phyloP scores from a whole-genome alignment of 1,139 yeast genomes.

The Hyphopichia wangnamkhiaoensis region DNA sequence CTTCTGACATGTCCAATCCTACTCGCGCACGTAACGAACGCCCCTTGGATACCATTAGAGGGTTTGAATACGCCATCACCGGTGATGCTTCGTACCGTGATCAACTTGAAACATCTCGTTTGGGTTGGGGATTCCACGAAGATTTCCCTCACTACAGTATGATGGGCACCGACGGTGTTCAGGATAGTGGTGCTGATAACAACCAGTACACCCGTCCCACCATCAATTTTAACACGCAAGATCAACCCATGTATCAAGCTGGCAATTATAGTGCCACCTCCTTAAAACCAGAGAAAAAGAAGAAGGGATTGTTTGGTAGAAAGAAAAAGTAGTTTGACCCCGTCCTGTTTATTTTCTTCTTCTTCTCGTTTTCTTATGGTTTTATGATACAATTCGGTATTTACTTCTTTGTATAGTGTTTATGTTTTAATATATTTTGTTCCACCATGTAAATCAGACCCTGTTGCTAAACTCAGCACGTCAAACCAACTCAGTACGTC shows the following conservation, averaged over 20 bases:
- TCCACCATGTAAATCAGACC: no score
- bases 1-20: slow-evolving; percentile 88
- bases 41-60: slow-evolving; percentile 90
- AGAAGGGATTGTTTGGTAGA: slow-evolving; percentile 74
- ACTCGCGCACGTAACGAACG: slow-evolving; percentile 90
- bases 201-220: slow-evolving; percentile 29
- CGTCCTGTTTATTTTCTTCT: background rate
- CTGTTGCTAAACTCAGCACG: no score
- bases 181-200: slow-evolving; percentile 22
- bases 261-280: slow-evolving; percentile 49
- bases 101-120: slow-evolving; percentile 71
- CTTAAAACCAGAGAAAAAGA: slow-evolving; percentile 38
- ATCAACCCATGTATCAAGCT: slow-evolving; percentile 69
- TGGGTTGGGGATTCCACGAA: slow-evolving; percentile 74
- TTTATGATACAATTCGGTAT: no score
- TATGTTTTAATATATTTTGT: no score
- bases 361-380: background rate
- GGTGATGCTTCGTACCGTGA: slow-evolving; percentile 79
- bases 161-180: no score
- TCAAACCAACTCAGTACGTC: no score
- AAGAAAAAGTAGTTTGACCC: slow-evolving; percentile 33
- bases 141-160: slow-evolving; percentile 44
- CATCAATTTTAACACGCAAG: slow-evolving; percentile 33
- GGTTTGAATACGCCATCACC: slow-evolving; percentile 89
- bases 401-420: background rate